These are phyloP conservation scores for Nitzschia sp. DNA, from an alignment of 108 stramenopile species.

Conservation along the genomic window DNA sequence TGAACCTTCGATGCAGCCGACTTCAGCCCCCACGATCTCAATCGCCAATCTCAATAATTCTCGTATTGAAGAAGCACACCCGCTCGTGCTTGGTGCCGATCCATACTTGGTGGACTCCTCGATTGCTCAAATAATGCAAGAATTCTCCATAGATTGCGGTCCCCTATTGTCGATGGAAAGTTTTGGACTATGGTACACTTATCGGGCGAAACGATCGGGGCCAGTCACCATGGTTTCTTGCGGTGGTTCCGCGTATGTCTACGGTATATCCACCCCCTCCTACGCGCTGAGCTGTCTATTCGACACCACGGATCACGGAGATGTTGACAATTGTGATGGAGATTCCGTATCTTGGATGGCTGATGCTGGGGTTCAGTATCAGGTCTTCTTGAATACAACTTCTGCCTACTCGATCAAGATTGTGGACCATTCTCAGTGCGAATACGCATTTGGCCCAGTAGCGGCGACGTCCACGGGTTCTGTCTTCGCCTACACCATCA, in stretches of 20 bases:
- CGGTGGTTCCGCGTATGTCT: background rate
- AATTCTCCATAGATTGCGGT: background rate
- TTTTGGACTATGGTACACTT: conserved; percentile 3
- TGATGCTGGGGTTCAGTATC: background rate
- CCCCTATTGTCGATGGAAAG: background rate
- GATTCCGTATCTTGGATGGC: background rate
- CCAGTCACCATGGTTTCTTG: background rate
- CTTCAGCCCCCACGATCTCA: too few relatives aligned
- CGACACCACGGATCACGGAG: too few relatives aligned
- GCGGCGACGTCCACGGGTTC: background rate
- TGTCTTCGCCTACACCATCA: background rate
- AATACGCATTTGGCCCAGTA: background rate
- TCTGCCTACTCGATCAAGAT: background rate
- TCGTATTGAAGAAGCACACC: conserved; percentile 1
- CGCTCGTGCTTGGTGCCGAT: background rate
- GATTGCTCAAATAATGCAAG: background rate
- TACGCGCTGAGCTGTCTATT: too few relatives aligned
- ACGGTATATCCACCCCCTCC: too few relatives aligned
- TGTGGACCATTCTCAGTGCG: background rate
- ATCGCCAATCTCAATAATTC: background rate
- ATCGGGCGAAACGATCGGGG: background rate
- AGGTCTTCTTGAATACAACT: background rate
- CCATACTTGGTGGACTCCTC: background rate
- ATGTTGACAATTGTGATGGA: background rate
- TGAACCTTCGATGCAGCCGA: too few relatives aligned